phyloP scores from a whole-genome alignment of 805 yeast species.

The Wickerhamiella musiphila region DNA sequence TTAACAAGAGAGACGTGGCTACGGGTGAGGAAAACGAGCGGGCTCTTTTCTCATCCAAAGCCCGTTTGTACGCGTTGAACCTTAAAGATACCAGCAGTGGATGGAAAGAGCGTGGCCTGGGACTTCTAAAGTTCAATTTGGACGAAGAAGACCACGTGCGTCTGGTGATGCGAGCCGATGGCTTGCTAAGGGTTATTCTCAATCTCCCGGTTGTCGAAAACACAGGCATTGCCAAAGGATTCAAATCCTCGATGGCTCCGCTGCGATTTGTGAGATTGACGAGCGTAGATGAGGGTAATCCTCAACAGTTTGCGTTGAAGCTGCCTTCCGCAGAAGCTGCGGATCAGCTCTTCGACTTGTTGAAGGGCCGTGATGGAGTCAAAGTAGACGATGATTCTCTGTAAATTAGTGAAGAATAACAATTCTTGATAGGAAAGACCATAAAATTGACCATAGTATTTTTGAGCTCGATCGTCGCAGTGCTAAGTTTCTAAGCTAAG shows the following conservation, averaged over 20 bases:
- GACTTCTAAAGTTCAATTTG: constrained; percentile 63
- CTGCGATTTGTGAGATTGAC: constrained; percentile 71
- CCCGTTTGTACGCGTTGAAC: constrained; percentile 64
- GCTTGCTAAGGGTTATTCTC: constrained; percentile 63
- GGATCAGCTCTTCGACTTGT: constrained; percentile 32
- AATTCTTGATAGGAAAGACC: not conserved
- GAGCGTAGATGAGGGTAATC: constrained; percentile 44
- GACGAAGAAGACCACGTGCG: constrained; percentile 30
- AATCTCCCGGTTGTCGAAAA: constrained; percentile 51
- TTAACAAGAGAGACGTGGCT: too few relatives aligned
- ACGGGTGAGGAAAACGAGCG: constrained; percentile 88
- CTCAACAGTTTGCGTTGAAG: constrained; percentile 70
- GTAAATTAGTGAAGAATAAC: not conserved
- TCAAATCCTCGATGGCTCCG: constrained; percentile 68
- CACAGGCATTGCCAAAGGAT: constrained; percentile 55
- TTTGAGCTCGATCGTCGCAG: too few relatives aligned
- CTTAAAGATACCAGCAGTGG: constrained; percentile 50
- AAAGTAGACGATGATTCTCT: not conserved
- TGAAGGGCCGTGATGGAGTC: not conserved
- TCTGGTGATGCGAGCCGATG: constrained; percentile 80
- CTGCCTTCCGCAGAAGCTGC: constrained; percentile 47
- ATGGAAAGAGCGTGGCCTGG: constrained; percentile 94
- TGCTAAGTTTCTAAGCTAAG: too few relatives aligned
- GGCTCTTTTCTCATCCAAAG: constrained; percentile 47
- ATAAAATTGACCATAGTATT: too few relatives aligned